Evolutionary conservation across 495 filamentous ascomycete genomes (phyloP).

Genomic region (Penicillium waksmanii): DNA sequence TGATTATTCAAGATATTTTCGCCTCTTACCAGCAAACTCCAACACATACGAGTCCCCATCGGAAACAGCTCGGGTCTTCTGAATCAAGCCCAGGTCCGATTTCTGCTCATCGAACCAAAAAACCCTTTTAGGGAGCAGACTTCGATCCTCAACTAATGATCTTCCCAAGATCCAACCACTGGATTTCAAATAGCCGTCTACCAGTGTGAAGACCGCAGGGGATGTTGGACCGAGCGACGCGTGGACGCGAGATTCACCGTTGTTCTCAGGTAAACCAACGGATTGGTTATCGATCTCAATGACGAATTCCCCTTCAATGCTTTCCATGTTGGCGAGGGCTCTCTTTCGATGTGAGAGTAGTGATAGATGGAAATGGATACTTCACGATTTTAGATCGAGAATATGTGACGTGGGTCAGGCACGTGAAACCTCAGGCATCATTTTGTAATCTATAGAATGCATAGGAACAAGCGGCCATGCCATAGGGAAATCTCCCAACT

Average conservation of each 20-base stretch:
- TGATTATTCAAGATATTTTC: not conserved
- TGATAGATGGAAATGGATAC: not conserved
- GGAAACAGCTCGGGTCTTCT: not conserved
- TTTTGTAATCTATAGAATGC: not conserved
- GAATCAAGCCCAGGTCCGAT: not conserved
- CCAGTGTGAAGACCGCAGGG: conserved; percentile 1
- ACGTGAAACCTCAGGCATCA: not conserved
- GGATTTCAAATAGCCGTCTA: not conserved
- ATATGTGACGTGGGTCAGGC: not conserved
- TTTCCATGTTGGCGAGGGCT: not conserved
- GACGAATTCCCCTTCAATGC: not conserved
- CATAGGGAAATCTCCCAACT: no score
- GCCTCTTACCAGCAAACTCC: conserved; percentile 1
- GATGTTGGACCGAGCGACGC: not conserved
- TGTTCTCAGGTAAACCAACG: not conserved
- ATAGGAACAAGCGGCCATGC: no score
- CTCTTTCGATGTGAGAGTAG: not conserved
- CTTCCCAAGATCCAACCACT: not conserved
- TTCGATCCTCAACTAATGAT: conserved; percentile 1
- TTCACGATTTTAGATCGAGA: not conserved
- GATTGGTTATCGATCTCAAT: not conserved
- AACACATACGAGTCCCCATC: not conserved
- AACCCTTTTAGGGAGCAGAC: conserved; percentile 1
- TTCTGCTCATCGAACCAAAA: not conserved
- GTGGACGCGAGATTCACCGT: not conserved